Percentiles rank a stretch among this genome's conserved stretches.
phyloP scores from a whole-genome alignment of 2,329 filamentous ascomycete species.

The Nemania sp. region DNA sequence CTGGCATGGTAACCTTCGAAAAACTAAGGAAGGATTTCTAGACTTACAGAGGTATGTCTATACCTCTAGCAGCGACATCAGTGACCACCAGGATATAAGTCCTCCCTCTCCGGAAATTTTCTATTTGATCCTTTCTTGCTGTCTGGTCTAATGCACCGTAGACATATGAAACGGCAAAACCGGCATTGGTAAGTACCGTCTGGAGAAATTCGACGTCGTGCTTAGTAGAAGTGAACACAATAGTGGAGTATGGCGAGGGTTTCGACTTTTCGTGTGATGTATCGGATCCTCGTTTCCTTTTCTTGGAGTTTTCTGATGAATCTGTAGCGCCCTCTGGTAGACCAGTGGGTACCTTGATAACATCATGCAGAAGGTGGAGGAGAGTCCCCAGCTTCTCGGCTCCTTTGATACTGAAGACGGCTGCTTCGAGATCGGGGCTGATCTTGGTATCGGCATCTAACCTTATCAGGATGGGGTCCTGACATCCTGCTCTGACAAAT shows the following conservation, averaged over 20 bases:
- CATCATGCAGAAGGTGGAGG: conserved; percentile 83
- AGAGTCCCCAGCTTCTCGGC: conserved; percentile 93
- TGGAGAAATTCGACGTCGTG: conserved; percentile 96
- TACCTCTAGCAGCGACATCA: conserved; percentile 93
- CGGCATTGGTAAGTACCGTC: conserved; percentile 74
- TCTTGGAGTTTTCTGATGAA: conserved; percentile 59
- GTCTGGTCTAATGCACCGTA: conserved; percentile 95
- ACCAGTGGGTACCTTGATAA: conserved; percentile 86
- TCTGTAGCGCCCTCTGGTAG: conserved; percentile 57
- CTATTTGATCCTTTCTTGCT: conserved; percentile 87
- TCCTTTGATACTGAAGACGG: conserved; percentile 91
- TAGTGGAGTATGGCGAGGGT: conserved; percentile 88
- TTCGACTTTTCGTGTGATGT: conserved; percentile 62
- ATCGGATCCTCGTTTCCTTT: conserved; percentile 67
- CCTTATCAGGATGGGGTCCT: conserved; percentile 83
- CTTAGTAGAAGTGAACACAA: conserved; percentile 70
- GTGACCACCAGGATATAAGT: conserved; percentile 94
- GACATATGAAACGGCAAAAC: conserved; percentile 89
- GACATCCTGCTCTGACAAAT: conserved; percentile 80
- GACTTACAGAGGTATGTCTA: conserved; percentile 74
- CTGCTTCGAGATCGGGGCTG: conserved; percentile 91
- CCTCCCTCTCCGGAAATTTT: conserved; percentile 81
- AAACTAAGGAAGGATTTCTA: not conserved
- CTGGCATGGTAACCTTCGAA: not conserved
- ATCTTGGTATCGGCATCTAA: conserved; percentile 95